These are phyloP conservation scores for Cyclotella baltica DNA, from an alignment of 108 stramenopile genomes.

Conservation along the genomic window DNA sequence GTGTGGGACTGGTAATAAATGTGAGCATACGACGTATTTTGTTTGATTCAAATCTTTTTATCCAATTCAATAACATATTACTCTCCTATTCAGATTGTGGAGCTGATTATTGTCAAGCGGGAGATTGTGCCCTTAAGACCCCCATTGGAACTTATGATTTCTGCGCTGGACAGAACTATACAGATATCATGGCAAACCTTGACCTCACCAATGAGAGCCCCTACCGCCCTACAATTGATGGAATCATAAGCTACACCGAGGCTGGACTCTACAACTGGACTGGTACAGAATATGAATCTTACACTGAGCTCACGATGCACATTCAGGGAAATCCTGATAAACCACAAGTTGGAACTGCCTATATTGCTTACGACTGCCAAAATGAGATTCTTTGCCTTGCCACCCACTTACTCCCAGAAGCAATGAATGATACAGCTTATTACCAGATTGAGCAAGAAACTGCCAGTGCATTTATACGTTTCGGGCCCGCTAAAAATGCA, in stretches of 20 bases:
- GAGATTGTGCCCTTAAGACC: neutral
- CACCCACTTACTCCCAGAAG: neutral
- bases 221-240: constrained; percentile 8
- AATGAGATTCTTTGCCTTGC: constrained; percentile 1
- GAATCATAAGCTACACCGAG: neutral
- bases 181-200: neutral
- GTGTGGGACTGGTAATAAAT: neutral
- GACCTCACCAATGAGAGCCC: neutral
- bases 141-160: neutral
- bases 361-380: constrained; percentile 2
- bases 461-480: neutral
- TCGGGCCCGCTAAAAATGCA: neutral
- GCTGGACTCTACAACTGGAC: neutral
- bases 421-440: neutral
- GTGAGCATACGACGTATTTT: neutral
- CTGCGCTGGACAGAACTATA: neutral
- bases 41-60: neutral
- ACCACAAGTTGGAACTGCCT: neutral
- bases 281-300: neutral
- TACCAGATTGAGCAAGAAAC: neutral
- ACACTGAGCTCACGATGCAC: neutral
- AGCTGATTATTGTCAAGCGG: neutral
- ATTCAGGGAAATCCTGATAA: neutral
- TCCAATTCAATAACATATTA: neutral
- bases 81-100: neutral